These are phyloP conservation scores for Rauvolfia tetraphylla DNA, from an alignment of 257 asterid genomes.

Conservation along the genomic window DNA sequence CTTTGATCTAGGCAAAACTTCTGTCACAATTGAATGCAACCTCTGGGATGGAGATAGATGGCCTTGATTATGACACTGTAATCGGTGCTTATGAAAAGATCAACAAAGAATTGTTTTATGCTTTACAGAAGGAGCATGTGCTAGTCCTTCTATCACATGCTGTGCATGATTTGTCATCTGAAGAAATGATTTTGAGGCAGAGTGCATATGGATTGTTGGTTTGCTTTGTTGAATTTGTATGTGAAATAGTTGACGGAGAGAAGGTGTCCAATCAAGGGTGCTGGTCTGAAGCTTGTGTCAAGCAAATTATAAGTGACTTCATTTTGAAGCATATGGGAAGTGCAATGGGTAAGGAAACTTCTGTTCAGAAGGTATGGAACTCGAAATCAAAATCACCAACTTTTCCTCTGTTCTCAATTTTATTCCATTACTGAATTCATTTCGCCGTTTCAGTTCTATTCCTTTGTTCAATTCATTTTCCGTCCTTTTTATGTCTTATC, in stretches of 20 bases:
- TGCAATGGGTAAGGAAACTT: constrained; percentile 71
- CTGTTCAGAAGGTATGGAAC: constrained; percentile 63
- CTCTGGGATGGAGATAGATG: constrained; percentile 60
- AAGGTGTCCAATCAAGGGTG: constrained; percentile 27
- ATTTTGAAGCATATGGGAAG: constrained; percentile 81
- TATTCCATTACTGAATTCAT: neutral
- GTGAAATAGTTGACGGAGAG: constrained; percentile 44
- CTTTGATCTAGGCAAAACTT: constrained; percentile 56
- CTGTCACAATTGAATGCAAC: constrained; percentile 74
- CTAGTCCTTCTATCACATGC: constrained; percentile 70
- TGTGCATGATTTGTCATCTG: constrained; percentile 77
- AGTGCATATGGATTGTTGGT: constrained; percentile 74
- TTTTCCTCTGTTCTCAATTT: neutral
- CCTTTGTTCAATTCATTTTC: neutral
- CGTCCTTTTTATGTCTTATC: neutral
- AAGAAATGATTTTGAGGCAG: constrained; percentile 75
- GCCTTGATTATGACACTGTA: constrained; percentile 76
- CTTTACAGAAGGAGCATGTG: constrained; percentile 60
- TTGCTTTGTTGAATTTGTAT: constrained; percentile 64
- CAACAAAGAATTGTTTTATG: constrained; percentile 47
- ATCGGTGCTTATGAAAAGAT: constrained; percentile 67
- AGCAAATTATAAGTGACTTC: constrained; percentile 45
- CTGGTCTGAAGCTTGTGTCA: constrained; percentile 57
- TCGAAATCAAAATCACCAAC: constrained; percentile 5
- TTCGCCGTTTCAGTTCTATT: neutral